phyloP scores from a whole-genome alignment of 2,329 filamentous ascomycete species.

The Aquanectria penicillioides region DNA sequence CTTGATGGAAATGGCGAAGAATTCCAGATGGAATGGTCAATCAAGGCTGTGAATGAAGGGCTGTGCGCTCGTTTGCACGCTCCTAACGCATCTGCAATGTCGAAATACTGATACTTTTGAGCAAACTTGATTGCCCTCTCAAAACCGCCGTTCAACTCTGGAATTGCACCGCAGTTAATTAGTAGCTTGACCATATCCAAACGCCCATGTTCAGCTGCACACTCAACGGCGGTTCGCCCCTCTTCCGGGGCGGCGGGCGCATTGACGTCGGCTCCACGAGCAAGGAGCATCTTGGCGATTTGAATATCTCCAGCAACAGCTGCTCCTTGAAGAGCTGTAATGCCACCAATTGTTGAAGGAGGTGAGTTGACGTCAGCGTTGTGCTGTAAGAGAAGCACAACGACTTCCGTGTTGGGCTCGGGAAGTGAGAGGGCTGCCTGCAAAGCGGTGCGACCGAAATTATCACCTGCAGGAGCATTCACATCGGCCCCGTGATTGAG shows the following conservation, averaged over 20 bases:
- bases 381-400: neutral
- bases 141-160: neutral
- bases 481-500: neutral
- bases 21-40: no score
- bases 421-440: neutral
- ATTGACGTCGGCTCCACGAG: neutral
- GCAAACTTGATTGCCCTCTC: conserved; percentile 3
- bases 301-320: neutral
- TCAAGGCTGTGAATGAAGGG: no score
- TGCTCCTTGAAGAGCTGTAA: conserved; percentile 7
- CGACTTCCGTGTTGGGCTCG: neutral
- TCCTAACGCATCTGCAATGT: neutral
- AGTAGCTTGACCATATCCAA: conserved; percentile 4
- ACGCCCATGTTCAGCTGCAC: conserved; percentile 12
- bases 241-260: neutral
- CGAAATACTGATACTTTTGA: neutral
- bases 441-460: neutral
- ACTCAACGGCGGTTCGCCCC: conserved; percentile 7
- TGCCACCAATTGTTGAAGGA: neutral
- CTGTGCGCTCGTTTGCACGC: no score
- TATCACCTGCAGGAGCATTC: neutral
- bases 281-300: neutral
- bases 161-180: neutral
- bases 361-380: conserved; percentile 1
- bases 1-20: no score